phyloP scores from a whole-genome alignment of 345 rosid genomes.

The Eucalyptus curtisii region DNA sequence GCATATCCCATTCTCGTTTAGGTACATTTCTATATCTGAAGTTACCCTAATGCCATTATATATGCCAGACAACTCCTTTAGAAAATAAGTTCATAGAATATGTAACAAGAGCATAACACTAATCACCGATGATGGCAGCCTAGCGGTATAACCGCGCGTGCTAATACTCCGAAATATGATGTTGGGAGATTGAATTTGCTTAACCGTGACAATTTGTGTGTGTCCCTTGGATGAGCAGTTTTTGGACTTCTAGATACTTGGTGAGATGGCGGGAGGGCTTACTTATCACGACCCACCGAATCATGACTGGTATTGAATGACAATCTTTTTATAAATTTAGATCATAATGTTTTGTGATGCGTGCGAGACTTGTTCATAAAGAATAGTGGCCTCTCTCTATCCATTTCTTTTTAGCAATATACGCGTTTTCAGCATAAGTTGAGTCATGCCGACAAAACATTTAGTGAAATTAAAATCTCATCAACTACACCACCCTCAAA shows the following conservation, averaged over 20 bases:
- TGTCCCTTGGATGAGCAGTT: neutral
- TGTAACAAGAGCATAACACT: neutral
- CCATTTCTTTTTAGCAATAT: neutral
- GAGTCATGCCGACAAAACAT: neutral
- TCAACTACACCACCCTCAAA: neutral
- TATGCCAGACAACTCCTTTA: neutral
- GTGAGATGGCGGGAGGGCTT: neutral
- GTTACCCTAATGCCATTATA: neutral
- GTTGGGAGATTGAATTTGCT: neutral
- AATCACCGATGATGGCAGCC: neutral
- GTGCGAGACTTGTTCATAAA: neutral
- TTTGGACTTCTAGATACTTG: neutral
- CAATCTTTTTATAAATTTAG: neutral
- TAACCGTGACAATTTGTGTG: neutral
- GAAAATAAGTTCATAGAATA: neutral
- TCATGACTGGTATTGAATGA: neutral
- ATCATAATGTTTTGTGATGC: neutral
- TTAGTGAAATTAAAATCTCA: neutral
- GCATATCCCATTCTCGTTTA: neutral
- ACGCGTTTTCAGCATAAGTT: neutral
- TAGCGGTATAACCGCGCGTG: rapidly evolving
- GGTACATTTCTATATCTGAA: neutral
- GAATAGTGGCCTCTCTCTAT: neutral
- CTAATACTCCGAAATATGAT: neutral
- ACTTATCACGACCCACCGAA: neutral